A percentile compares a stretch with the other conserved stretches of the same genome.
phyloP scores from a whole-genome alignment of 2,329 filamentous ascomycete genomes.

The Fusarium marasasianum region DNA sequence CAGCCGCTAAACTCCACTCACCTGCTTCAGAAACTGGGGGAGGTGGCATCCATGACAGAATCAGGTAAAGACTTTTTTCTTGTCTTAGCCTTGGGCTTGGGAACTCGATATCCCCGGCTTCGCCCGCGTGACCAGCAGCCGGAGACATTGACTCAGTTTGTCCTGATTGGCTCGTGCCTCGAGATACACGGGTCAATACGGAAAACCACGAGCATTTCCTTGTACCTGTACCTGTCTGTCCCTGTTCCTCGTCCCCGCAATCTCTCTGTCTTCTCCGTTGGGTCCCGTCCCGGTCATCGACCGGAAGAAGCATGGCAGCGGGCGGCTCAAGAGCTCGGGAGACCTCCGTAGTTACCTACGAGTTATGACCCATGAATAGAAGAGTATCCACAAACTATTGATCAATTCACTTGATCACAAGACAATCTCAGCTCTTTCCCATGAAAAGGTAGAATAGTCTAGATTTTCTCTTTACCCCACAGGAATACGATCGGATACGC shows the following conservation, averaged over 20 bases:
- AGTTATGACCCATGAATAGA: not conserved
- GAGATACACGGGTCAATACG: slow-evolving; percentile 2
- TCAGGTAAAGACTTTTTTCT: slow-evolving; percentile 24
- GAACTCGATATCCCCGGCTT: slow-evolving; percentile 38
- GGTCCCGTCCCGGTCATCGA: slow-evolving; percentile 29
- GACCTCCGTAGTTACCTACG: slow-evolving; percentile 22
- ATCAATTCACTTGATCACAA: slow-evolving; percentile 27
- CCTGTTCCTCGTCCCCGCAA: slow-evolving; percentile 1
- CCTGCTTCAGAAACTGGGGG: slow-evolving; percentile 30
- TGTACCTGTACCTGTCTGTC: not conserved
- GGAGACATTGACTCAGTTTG: not conserved
- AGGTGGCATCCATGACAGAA: slow-evolving; percentile 8
- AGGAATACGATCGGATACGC: slow-evolving; percentile 8
- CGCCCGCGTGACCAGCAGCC: slow-evolving; percentile 33
- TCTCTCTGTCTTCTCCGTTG: slow-evolving; percentile 15
- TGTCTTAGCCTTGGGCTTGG: slow-evolving; percentile 7
- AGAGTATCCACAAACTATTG: slow-evolving; percentile 7
- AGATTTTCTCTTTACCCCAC: slow-evolving; percentile 4
- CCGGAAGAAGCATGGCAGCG: slow-evolving; percentile 2
- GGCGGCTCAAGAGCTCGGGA: slow-evolving; percentile 26
- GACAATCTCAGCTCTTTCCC: not conserved
- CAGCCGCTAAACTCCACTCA: slow-evolving; percentile 9
- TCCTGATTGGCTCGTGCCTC: slow-evolving; percentile 4
- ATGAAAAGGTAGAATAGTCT: not conserved
- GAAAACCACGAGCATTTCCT: not conserved